These are phyloP conservation scores for Dactylellina leptospora DNA, from an alignment of 2,329 filamentous ascomycete genomes.

Conservation along the genomic window DNA sequence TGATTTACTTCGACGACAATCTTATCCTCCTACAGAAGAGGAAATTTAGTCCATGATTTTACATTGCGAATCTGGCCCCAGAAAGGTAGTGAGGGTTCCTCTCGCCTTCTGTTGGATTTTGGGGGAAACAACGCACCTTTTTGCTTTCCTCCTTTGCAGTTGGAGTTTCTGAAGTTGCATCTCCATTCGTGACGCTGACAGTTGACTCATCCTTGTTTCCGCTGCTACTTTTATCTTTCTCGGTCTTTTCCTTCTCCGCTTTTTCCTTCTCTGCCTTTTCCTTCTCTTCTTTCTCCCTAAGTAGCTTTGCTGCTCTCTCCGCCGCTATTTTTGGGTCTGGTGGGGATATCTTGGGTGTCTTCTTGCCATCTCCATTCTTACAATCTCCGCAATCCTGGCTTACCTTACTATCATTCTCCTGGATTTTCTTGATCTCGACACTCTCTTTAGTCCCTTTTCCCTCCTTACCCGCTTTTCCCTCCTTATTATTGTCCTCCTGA, in stretches of 20 bases:
- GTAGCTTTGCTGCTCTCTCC: not conserved
- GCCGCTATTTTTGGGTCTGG: slow-evolving; percentile 7
- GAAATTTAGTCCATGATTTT: too few species aligned
- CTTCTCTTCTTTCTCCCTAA: not conserved
- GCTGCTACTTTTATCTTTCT: slow-evolving; percentile 3
- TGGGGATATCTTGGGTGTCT: slow-evolving; percentile 9
- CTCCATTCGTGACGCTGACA: slow-evolving; percentile 9
- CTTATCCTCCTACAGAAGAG: not conserved
- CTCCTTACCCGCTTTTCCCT: not conserved
- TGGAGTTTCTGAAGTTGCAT: slow-evolving; percentile 35
- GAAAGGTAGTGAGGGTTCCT: not conserved
- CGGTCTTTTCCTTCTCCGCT: too few species aligned
- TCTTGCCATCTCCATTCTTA: not conserved
- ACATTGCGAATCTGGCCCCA: too few species aligned
- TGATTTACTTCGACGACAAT: not conserved
- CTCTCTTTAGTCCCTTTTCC: too few species aligned
- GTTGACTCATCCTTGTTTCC: not conserved
- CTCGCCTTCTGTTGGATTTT: slow-evolving; percentile 16
- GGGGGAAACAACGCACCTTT: slow-evolving; percentile 8
- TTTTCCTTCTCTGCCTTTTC: not conserved
- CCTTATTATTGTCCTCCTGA: too few species aligned
- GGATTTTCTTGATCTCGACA: not conserved
- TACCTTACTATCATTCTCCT: too few species aligned
- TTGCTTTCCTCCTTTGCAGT: slow-evolving; percentile 2
- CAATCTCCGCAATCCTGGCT: not conserved